Evolutionary conservation across 805 yeast species (phyloP).

Genomic region (Wickerhamiella bombiphila): DNA sequence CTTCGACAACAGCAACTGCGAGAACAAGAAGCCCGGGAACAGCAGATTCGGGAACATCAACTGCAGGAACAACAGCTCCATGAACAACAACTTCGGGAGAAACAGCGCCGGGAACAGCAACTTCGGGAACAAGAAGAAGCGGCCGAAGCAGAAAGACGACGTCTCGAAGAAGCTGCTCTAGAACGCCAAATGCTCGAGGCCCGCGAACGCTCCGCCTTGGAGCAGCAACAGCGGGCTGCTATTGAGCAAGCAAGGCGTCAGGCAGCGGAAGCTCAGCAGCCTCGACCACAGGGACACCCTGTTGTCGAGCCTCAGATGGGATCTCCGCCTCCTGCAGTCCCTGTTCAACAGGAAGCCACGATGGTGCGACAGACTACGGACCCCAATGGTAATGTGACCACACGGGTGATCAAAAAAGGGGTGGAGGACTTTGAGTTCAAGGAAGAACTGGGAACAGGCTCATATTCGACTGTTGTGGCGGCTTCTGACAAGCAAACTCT

Average conservation of each 20-base stretch:
- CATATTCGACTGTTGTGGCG: conserved; percentile 83
- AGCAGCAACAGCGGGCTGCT: too few species aligned
- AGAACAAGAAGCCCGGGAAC: conserved; percentile 1
- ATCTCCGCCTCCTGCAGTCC: not conserved
- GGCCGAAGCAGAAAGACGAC: too few species aligned
- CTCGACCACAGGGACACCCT: not conserved
- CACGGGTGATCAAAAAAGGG: conserved; percentile 35
- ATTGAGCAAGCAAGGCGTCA: too few species aligned
- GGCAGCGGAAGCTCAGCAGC: not conserved
- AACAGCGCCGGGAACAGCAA: not conserved
- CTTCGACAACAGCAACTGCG: not conserved
- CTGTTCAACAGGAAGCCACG: conserved; percentile 10
- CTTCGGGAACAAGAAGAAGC: too few species aligned
- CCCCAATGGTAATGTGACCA: conserved; percentile 33
- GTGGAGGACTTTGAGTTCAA: conserved; percentile 86
- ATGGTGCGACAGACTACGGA: conserved; percentile 14
- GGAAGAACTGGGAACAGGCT: conserved; percentile 83
- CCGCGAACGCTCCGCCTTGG: too few species aligned
- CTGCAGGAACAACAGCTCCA: too few species aligned
- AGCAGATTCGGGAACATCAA: not conserved
- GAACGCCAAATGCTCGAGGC: too few species aligned
- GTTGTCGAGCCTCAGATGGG: too few species aligned
- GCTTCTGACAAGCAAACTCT: conserved; percentile 66
- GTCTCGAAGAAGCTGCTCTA: too few species aligned
- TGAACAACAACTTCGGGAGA: not conserved